Base-by-base conservation (phyloP, 1,139 yeast genomes). In the Komagataea norvegica region DNA sequence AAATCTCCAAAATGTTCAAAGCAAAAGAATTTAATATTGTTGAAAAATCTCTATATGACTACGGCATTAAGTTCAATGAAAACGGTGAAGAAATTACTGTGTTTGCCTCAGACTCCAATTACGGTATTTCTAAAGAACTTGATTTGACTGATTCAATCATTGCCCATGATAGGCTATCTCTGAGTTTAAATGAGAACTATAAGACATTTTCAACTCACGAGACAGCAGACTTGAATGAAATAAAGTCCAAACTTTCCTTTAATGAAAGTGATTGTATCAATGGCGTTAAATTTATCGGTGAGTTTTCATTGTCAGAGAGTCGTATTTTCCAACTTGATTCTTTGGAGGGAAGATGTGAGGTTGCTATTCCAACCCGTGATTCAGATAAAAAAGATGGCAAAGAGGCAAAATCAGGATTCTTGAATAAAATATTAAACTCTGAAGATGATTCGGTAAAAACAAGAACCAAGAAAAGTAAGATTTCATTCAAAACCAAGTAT, bases 1-100 rank as follows among this genome's bases (percentile, higher is more conserved):
- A 69, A 14, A 55, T 79, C 17, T 72, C 81, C 21, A 70, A 73
- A 31, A 70, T 75, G 48, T 80, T 79, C 56, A 75, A 77, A 48
- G 69, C 82, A 8, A 78, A 75, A 50, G 79, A 75, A 31, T 69
- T 87, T 37, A 65, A 68, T 19, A 68, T 87, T 7, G 56, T 72
- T 31, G 96, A 87, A 45, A 74, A 72, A 41, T 61, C 74, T 14
- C 65, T 57, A 41, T 64, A 59, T 38, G 64, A 66, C 42, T 79
- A 67, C 54, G 67, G 65, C 40, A 47, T 67, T 11, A 52, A 47
- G 8, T 43, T 68, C 13, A 62, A 66, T 48, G n/a, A n/a, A n/a
- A 67, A 57, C 23, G 65, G 46, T 18, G 41, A 40, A 2, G 41
- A 46, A 11, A 37, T 45, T 8, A 43, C 40, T 4, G 47, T 77